A percentile compares a stretch with the other conserved stretches of the same genome.
Evolutionary conservation across 371 early-diverging fungal species (phyloP).

Genomic region (Mucor saturninus): DNA sequence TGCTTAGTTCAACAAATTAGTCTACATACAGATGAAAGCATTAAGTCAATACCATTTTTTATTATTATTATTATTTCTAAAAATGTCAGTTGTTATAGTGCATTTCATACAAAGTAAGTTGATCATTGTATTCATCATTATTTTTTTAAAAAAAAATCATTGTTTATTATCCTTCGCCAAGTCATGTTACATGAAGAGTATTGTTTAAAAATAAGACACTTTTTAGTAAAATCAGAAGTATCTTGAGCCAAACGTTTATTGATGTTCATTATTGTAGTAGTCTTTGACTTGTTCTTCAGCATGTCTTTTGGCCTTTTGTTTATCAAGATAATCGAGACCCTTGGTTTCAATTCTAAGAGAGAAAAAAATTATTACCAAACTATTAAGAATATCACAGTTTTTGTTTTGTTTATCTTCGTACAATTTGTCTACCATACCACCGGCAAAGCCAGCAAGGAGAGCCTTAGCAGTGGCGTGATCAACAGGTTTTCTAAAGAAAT

Average conservation of each 20-base stretch:
- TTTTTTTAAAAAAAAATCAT: too few species aligned
- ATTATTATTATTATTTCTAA: too few species aligned
- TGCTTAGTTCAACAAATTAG: too few species aligned
- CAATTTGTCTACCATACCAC: constrained; percentile 56
- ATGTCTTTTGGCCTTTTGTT: constrained; percentile 48
- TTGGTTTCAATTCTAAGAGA: constrained; percentile 51
- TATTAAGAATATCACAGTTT: background rate
- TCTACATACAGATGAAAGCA: too few species aligned
- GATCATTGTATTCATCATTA: too few species aligned
- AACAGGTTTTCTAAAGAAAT: constrained; percentile 35
- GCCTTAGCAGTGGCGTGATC: constrained; percentile 56
- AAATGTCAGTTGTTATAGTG: too few species aligned
- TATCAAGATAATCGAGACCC: constrained; percentile 55
- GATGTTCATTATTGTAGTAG: constrained; percentile 31
- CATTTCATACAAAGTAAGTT: too few species aligned
- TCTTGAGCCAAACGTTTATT: background rate
- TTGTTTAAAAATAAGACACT: background rate
- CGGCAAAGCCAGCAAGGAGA: constrained; percentile 58
- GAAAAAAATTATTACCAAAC: background rate
- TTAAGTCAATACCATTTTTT: too few species aligned
- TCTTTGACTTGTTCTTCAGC: constrained; percentile 41
- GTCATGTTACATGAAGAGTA: too few species aligned
- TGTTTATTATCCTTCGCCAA: too few species aligned
- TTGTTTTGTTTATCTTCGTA: constrained; percentile 5
- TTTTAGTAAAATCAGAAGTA: too few species aligned